Percentiles rank a stretch among this genome's conserved stretches.
Conservation (phyloP, 1,284 basidiomycete species). For the Puccinia horiana region DNA sequence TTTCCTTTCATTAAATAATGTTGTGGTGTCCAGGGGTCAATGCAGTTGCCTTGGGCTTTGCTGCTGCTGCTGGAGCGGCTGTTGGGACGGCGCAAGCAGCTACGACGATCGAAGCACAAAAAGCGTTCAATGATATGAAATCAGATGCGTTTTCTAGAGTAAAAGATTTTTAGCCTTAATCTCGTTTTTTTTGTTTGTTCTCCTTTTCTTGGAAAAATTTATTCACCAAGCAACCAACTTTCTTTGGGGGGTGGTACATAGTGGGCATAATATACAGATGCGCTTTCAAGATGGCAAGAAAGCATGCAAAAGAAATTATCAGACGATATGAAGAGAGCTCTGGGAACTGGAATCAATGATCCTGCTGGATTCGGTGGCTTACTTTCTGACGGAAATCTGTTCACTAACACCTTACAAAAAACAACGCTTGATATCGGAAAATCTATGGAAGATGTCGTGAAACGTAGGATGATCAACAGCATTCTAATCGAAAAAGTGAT, state of each 20-base stretch:
- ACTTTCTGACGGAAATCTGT: not conserved
- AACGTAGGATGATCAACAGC: not conserved
- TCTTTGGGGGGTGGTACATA: too few species aligned
- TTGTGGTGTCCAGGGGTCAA: not conserved
- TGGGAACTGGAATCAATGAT: slow-evolving; percentile 25
- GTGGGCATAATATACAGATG: slow-evolving; percentile 30
- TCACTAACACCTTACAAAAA: slow-evolving; percentile 7
- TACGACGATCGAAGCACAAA: slow-evolving; percentile 1
- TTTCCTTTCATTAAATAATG: not conserved
- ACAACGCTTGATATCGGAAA: slow-evolving; percentile 15
- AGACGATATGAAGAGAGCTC: not conserved
- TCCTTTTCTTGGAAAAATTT: not conserved
- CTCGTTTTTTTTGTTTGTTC: too few species aligned
- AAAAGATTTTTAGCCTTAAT: not conserved
- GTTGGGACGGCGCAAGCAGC: not conserved
- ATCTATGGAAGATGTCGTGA: slow-evolving; percentile 2
- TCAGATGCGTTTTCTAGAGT: slow-evolving; percentile 43
- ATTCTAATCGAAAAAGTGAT: not conserved
- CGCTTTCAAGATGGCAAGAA: slow-evolving; percentile 13
- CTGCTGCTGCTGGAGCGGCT: not conserved
- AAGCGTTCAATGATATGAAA: not conserved
- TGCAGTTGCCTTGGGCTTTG: not conserved
- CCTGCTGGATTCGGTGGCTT: not conserved
- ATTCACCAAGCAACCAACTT: not conserved
- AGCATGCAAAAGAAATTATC: not conserved